These are phyloP conservation scores for Cutaneotrichosporon sp. DNA, from an alignment of 1,284 basidiomycete genomes.

Conservation along the genomic window DNA sequence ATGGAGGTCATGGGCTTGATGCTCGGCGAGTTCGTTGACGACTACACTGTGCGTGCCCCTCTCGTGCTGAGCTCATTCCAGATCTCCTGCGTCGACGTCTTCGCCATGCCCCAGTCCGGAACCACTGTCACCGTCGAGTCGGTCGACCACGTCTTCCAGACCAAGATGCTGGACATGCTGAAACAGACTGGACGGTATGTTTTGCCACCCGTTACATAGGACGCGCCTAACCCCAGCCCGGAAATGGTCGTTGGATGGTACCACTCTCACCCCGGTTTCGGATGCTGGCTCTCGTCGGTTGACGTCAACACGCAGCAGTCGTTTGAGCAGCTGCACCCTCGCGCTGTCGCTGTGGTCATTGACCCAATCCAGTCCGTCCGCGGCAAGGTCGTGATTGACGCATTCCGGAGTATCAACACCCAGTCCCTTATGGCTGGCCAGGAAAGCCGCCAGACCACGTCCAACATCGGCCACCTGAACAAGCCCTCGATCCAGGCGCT, in stretches of 20 bases:
- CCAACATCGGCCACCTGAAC: constrained; percentile 97
- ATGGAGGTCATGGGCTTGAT: constrained; percentile 99
- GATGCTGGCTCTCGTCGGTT: constrained; percentile 97
- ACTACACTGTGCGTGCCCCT: constrained; percentile 69
- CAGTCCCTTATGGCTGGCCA: constrained; percentile 75
- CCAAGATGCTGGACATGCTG: constrained; percentile 98
- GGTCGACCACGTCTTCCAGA: constrained; percentile 98
- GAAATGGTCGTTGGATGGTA: constrained; percentile 99
- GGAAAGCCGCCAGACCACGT: constrained; percentile 95
- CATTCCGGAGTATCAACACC: constrained; percentile 92
- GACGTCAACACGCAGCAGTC: constrained; percentile 99
- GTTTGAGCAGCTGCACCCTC: constrained; percentile 90
- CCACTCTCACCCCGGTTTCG: constrained; percentile 99
- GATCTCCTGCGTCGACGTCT: constrained; percentile 89
- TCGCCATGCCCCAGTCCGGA: constrained; percentile 99
- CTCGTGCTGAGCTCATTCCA: constrained; percentile 9
- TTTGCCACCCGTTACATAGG: background rate
- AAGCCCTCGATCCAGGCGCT: constrained; percentile 97
- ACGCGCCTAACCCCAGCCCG: constrained; percentile 57
- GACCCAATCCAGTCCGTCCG: constrained; percentile 99
- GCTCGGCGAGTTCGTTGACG: constrained; percentile 98
- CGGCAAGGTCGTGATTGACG: constrained; percentile 98
- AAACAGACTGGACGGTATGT: constrained; percentile 94
- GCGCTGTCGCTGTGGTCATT: constrained; percentile 95
- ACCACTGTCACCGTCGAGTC: constrained; percentile 98